Base-by-base conservation (phyloP, 2,329 filamentous ascomycete genomes). In the Paraphoma sp. region DNA sequence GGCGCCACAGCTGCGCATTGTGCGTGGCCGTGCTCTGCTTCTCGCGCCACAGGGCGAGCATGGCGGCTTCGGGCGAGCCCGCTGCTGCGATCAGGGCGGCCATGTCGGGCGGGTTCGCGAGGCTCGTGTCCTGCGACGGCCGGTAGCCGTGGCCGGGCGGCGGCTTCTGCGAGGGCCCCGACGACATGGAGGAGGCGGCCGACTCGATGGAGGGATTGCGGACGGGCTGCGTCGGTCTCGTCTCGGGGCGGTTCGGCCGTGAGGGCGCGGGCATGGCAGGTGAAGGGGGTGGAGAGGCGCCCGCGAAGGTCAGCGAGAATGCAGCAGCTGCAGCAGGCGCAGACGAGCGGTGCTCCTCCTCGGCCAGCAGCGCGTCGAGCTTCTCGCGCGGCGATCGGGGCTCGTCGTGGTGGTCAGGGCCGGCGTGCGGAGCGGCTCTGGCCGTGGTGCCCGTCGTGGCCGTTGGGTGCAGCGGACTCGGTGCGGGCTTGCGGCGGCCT, bases 161-260 rank as follows among this genome's bases (percentile, higher is more conserved):
- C 6, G 80, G 76, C 42, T 91, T 92, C 54, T 76, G 77, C 14
- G 73, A 73, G 47, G 71, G 56, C 49, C 65, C 75, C 43, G 79
- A 79, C 14, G 81, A 82, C 54, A 81, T 68, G 6, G 80, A 80
- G 11, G 94, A 97, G 45, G 96, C 89, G n/a, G 91, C 90, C 10
- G 93, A 97, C 76, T 98, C 94, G 69, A 97, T 94, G 10, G 94
- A 97, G 3, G 91, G 90, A 53, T 90, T 96, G 68, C 93, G 87
- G 53, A 89, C 86, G 36, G 70, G 71, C 33, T 56, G 67, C 31
- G 64, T 68, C 30, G 64, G 74, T 53, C 61, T 69, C 29, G 64
- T 66, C 42, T 74, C 70, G 46, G 69, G 72, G 45, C 75, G 70
- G 60, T 65, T 69, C 46, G 77, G 67, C 45, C 73, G 71, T 50